Conservation (phyloP, 352 stramenopile species). For the Lagenidium giganteum region DNA sequence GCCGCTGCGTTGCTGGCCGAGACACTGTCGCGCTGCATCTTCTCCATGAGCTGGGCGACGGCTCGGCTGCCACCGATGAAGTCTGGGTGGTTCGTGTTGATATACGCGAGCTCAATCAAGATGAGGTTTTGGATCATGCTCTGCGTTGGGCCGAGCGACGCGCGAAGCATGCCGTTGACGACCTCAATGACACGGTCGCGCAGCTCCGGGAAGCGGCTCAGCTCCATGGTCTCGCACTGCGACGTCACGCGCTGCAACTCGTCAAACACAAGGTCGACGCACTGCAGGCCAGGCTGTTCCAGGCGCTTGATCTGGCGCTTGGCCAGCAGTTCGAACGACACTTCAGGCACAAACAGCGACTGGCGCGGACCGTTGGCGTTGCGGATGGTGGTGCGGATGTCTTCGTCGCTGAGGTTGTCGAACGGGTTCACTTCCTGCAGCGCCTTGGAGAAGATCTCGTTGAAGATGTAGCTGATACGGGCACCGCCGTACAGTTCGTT, state of each 20-base stretch:
- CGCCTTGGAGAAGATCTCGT: conserved; percentile 92
- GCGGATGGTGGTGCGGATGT: conserved; percentile 98
- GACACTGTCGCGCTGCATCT: conserved; percentile 86
- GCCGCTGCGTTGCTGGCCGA: conserved; percentile 22
- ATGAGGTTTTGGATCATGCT: conserved; percentile 98
- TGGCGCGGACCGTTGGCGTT: conserved; percentile 97
- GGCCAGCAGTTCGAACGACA: conserved; percentile 98
- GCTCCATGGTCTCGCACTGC: conserved; percentile 94
- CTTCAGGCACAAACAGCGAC: conserved; percentile 98
- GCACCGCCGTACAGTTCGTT: conserved; percentile 95
- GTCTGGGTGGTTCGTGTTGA: conserved; percentile 99
- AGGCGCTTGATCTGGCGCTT: conserved; percentile 96
- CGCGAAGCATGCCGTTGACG: conserved; percentile 86
- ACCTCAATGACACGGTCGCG: conserved; percentile 95
- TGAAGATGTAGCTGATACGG: conserved; percentile 99
- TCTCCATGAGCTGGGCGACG: conserved; percentile 95
- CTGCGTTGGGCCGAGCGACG: conserved; percentile 74
- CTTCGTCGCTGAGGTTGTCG: conserved; percentile 95
- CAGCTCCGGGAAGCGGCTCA: conserved; percentile 94
- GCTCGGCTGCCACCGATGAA: conserved; percentile 97
- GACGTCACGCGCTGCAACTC: conserved; percentile 96
- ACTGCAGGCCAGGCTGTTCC: conserved; percentile 95
- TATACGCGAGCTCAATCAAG: conserved; percentile 98
- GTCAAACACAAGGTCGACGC: conserved; percentile 98
- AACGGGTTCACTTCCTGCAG: conserved; percentile 94